These are phyloP conservation scores for Passiflora organensis DNA, from an alignment of 345 rosid species.

Conservation along the genomic window DNA sequence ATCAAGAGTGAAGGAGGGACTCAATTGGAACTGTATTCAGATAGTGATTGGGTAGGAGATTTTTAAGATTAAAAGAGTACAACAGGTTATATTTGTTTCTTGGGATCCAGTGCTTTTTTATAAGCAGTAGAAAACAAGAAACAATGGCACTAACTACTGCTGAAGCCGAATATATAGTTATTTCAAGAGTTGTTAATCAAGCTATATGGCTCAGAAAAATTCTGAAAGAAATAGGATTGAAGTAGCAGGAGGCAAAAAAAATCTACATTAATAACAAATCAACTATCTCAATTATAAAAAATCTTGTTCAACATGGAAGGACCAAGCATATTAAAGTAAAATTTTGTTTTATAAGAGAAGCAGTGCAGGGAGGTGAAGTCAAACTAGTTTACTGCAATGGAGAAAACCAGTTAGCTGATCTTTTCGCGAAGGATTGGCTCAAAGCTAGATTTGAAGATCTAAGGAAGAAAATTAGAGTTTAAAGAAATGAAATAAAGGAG, in stretches of 20 bases:
- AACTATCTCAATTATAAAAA: not conserved
- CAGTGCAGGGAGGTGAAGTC: no score
- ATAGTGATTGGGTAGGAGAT: not conserved
- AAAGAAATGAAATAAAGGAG: no score
- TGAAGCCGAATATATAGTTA: not conserved
- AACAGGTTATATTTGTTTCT: not conserved
- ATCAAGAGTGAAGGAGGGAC: no score
- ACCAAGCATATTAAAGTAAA: not conserved
- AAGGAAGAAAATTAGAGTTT: no score
- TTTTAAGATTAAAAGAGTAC: not conserved
- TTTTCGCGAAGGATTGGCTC: no score
- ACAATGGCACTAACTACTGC: not conserved
- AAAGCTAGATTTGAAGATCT: no score
- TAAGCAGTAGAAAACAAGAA: slow-evolving; percentile 5
- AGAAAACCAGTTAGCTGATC: no score
- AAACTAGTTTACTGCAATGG: no score
- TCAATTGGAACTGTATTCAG: not conserved
- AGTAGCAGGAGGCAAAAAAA: not conserved
- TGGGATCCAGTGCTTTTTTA: not conserved
- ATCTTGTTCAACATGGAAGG: not conserved
- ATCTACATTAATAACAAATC: not conserved
- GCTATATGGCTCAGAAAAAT: not conserved
- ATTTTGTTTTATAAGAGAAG: not conserved
- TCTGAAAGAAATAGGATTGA: not conserved
- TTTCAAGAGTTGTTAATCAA: not conserved